Percentiles rank a stretch among this genome's conserved stretches.
Evolutionary conservation across 202 grass and related monocot species (phyloP).

Genomic region (Digitaria exilis): DNA sequence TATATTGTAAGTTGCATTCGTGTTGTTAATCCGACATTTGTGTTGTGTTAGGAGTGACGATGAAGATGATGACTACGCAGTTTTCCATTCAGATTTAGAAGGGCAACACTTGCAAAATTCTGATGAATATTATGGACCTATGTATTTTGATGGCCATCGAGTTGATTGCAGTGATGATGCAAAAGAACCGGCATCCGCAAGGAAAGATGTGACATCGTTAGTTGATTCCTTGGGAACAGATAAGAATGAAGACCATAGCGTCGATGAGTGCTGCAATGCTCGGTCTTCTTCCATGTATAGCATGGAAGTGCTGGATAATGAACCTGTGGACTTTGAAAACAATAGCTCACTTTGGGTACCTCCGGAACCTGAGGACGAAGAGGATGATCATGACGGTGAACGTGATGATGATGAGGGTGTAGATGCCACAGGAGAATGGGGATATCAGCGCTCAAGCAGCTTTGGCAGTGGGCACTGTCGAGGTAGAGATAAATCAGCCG

Average conservation of each 20-base stretch:
- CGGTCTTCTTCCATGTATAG: constrained; percentile 79
- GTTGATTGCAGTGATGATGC: constrained; percentile 45
- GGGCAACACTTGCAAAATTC: constrained; percentile 49
- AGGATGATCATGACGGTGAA: constrained; percentile 73
- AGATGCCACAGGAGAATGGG: constrained; percentile 82
- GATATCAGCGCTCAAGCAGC: constrained; percentile 78
- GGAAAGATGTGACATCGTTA: constrained; percentile 44
- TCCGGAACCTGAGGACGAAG: constrained; percentile 91
- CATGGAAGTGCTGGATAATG: constrained; percentile 69
- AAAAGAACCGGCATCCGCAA: constrained; percentile 57
- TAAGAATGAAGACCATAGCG: constrained; percentile 60
- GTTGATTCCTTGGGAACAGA: constrained; percentile 48
- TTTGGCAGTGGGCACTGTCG: constrained; percentile 77
- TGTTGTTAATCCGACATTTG: constrained; percentile 35
- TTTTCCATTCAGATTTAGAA: constrained; percentile 65
- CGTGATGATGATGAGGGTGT: constrained; percentile 84
- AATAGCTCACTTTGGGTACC: constrained; percentile 75
- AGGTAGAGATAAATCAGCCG: constrained; percentile 79
- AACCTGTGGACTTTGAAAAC: constrained; percentile 90
- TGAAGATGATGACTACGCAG: constrained; percentile 81
- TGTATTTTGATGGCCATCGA: constrained; percentile 58
- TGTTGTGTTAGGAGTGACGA: constrained; percentile 78
- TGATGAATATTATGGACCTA: constrained; percentile 71
- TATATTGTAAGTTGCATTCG: constrained; percentile 26
- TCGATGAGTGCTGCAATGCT: constrained; percentile 63